A percentile compares a stretch with the other conserved stretches of the same genome.
phyloP scores from a whole-genome alignment of 83 land plant genomes.

The Picea abies region DNA sequence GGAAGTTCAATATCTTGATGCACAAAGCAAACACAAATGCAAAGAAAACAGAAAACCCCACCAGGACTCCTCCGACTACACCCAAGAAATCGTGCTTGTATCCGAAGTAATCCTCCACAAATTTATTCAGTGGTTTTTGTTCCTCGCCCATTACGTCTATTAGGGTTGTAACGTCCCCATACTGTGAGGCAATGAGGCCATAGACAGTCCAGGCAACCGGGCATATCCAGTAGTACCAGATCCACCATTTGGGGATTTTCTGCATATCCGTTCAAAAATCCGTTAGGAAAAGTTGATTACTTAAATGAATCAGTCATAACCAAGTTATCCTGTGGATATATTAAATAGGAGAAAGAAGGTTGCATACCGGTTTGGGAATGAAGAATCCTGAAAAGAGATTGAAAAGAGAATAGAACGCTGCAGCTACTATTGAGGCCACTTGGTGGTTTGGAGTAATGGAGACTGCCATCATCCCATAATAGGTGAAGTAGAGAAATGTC shows the following conservation, averaged over 20 bases:
- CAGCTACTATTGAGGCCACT: conserved; percentile 75
- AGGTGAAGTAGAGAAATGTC: conserved; percentile 86
- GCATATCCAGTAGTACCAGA: conserved; percentile 56
- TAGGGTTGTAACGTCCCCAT: conserved; percentile 31
- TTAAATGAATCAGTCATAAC: too few relatives aligned
- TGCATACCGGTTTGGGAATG: conserved; percentile 74
- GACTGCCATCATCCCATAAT: conserved; percentile 92
- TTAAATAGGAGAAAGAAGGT: neutral
- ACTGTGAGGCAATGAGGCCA: conserved; percentile 60
- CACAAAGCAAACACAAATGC: conserved; percentile 48
- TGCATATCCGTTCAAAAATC: too few relatives aligned
- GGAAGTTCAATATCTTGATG: conserved; percentile 59
- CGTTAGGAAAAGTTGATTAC: too few relatives aligned
- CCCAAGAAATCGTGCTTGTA: conserved; percentile 45
- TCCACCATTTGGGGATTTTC: conserved; percentile 72
- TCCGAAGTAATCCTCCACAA: conserved; percentile 39
- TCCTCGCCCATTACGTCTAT: conserved; percentile 19
- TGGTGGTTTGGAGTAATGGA: conserved; percentile 84
- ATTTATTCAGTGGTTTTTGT: conserved; percentile 27
- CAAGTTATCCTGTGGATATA: too few relatives aligned
- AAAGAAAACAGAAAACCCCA: conserved; percentile 42
- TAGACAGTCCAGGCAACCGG: conserved; percentile 62
- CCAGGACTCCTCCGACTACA: conserved; percentile 25
- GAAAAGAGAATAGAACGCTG: conserved; percentile 77
- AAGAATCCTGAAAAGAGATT: conserved; percentile 91